Percentiles rank a stretch among this genome's conserved stretches.
Conservation (phyloP, 192 early-diverging fungal species). For the Coemansia umbellata region DNA sequence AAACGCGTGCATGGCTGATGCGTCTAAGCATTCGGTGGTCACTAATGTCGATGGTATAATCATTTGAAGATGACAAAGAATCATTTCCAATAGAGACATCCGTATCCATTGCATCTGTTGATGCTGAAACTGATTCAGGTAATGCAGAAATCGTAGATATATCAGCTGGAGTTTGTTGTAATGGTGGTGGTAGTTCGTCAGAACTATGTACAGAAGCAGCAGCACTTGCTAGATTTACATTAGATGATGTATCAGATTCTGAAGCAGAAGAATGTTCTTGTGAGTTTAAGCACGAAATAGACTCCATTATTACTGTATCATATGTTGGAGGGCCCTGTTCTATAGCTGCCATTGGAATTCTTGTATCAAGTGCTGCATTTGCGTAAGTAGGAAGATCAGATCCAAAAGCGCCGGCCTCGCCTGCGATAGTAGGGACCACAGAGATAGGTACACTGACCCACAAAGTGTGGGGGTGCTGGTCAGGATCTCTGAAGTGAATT, state of each 20-base stretch:
- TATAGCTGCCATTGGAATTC: slow-evolving; percentile 14
- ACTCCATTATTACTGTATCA: slow-evolving; percentile 21
- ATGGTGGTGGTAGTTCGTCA: slow-evolving; percentile 1
- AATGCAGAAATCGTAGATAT: too few relatives aligned
- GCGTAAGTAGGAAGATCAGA: slow-evolving; percentile 40
- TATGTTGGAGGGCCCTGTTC: slow-evolving; percentile 41
- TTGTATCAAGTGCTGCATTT: slow-evolving; percentile 34
- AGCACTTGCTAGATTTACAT: slow-evolving; percentile 1
- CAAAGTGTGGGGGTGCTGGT: slow-evolving; percentile 28
- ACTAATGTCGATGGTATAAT: neutral
- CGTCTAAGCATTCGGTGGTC: neutral
- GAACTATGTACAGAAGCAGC: slow-evolving; percentile 7
- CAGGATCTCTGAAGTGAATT: slow-evolving; percentile 41
- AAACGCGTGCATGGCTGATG: slow-evolving; percentile 9
- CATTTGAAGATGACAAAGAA: neutral
- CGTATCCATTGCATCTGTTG: neutral
- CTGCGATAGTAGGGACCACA: slow-evolving; percentile 36
- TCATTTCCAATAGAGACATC: neutral
- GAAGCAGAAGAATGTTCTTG: neutral
- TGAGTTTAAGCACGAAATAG: slow-evolving; percentile 3
- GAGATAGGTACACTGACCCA: slow-evolving; percentile 50
- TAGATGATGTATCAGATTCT: neutral
- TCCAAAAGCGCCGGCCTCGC: slow-evolving; percentile 4
- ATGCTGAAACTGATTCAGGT: too few relatives aligned
- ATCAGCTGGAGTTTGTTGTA: too few relatives aligned